These are phyloP conservation scores for Dendrobium chrysotoxum DNA, from an alignment of 106 monocot species.

Conservation along the genomic window DNA sequence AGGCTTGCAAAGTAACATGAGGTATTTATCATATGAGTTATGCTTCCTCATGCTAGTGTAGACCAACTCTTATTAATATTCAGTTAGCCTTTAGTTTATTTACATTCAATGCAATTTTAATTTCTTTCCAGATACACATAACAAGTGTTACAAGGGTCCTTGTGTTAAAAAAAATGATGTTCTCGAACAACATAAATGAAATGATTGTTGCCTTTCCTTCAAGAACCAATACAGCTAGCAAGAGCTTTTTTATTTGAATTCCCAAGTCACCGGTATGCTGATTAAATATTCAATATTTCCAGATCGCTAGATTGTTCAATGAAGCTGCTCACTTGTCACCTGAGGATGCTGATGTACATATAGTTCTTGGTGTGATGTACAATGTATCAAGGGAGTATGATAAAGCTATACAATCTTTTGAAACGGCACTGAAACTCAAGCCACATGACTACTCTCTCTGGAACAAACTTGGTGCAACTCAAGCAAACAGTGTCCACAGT, in stretches of 20 bases:
- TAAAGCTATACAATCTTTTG: slow-evolving; percentile 70
- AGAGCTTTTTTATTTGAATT: background rate
- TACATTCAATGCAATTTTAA: background rate
- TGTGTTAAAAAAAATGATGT: background rate
- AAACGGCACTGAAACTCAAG: slow-evolving; percentile 79
- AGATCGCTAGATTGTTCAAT: slow-evolving; percentile 85
- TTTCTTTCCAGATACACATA: background rate
- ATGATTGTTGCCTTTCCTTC: background rate
- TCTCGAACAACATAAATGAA: background rate
- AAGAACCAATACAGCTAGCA: background rate
- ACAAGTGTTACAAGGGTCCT: background rate
- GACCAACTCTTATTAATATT: background rate
- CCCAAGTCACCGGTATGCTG: background rate
- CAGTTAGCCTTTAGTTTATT: background rate
- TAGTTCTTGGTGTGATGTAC: slow-evolving; percentile 92
- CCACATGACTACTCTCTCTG: slow-evolving; percentile 96
- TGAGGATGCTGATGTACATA: slow-evolving; percentile 94
- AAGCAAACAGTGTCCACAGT: slow-evolving; percentile 96
- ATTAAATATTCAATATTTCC: slow-evolving; percentile 10
- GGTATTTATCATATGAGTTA: background rate
- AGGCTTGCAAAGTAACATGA: background rate
- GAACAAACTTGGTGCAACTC: slow-evolving; percentile 99
- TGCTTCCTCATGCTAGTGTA: background rate
- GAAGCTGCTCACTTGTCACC: slow-evolving; percentile 94
- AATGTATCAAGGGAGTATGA: slow-evolving; percentile 98